These are phyloP conservation scores for Aureobasidium subglaciale DNA, from an alignment of 2,329 filamentous ascomycete species.

Conservation along the genomic window DNA sequence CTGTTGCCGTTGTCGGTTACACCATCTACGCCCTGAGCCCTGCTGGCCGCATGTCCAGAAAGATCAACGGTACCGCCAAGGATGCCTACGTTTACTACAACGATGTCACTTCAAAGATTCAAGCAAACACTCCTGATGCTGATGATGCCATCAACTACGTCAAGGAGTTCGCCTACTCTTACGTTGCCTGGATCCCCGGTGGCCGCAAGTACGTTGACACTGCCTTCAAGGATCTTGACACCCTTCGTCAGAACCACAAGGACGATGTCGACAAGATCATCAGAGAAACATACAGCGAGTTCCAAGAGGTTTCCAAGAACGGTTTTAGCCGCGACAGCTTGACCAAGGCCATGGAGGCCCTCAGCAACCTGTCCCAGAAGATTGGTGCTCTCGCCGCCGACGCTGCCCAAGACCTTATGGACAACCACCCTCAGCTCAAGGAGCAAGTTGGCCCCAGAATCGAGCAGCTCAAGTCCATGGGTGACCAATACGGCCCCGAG, in stretches of 20 bases:
- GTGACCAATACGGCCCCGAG: constrained; percentile 64
- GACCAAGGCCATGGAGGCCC: constrained; percentile 52
- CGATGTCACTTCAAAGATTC: constrained; percentile 48
- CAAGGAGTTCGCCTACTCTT: constrained; percentile 58
- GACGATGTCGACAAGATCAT: constrained; percentile 65
- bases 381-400: constrained; percentile 57
- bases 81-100: constrained; percentile 56
- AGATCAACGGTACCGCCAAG: constrained; percentile 35
- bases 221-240: constrained; percentile 64
- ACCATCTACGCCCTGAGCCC: constrained; percentile 50
- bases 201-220: constrained; percentile 60
- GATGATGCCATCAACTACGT: constrained; percentile 62
- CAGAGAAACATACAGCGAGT: constrained; percentile 58
- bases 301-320: constrained; percentile 55
- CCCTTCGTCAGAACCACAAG: constrained; percentile 58
- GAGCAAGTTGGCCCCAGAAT: constrained; percentile 63
- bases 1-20: constrained; percentile 44
- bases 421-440: constrained; percentile 68
- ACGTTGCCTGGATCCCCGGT: constrained; percentile 65
- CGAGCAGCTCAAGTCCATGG: constrained; percentile 62
- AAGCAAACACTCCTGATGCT: constrained; percentile 51
- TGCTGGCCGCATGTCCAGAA: constrained; percentile 15
- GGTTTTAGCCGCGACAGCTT: constrained; percentile 58
- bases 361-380: constrained; percentile 47
- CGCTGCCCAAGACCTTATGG: constrained; percentile 56